phyloP scores from a whole-genome alignment of 345 rosid genomes.

The Eucalyptus fibrosa region DNA sequence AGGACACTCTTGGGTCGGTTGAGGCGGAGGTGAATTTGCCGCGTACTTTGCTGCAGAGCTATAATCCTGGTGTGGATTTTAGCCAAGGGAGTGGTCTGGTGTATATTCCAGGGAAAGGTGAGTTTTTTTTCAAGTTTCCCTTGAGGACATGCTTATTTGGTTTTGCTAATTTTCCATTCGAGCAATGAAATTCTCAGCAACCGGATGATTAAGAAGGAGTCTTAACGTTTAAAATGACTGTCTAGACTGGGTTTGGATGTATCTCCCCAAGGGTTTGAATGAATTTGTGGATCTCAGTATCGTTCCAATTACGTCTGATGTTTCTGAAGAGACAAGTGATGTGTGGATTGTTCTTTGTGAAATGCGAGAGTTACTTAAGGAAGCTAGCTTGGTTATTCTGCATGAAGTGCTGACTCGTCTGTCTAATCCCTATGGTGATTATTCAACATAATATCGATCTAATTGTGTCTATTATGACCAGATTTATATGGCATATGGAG shows the following conservation, averaged over 20 bases:
- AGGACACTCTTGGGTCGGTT: conserved; percentile 33
- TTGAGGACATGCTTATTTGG: background rate
- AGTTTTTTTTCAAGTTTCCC: background rate
- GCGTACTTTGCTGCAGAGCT: conserved; percentile 26
- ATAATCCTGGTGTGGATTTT: conserved; percentile 51
- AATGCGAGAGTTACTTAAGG: background rate
- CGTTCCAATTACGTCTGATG: background rate
- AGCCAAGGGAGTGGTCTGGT: conserved; percentile 54
- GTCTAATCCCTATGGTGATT: background rate
- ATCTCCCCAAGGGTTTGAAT: background rate
- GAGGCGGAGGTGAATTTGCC: conserved; percentile 15
- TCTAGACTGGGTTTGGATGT: background rate
- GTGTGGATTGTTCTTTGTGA: background rate
- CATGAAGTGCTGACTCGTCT: background rate
- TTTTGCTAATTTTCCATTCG: background rate
- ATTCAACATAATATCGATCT: background rate
- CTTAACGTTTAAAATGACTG: background rate
- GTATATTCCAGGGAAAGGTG: conserved; percentile 63
- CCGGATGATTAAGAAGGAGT: background rate
- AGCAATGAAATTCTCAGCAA: background rate
- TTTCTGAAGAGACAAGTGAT: background rate
- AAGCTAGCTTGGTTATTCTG: background rate
- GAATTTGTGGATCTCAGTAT: background rate
- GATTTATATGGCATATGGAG: background rate
- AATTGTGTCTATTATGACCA: background rate